Percentiles rank a stretch among this genome's conserved stretches.
These are phyloP conservation scores for Nicotiana benthamiana DNA, from an alignment of 257 asterid species.

Conservation along the genomic window DNA sequence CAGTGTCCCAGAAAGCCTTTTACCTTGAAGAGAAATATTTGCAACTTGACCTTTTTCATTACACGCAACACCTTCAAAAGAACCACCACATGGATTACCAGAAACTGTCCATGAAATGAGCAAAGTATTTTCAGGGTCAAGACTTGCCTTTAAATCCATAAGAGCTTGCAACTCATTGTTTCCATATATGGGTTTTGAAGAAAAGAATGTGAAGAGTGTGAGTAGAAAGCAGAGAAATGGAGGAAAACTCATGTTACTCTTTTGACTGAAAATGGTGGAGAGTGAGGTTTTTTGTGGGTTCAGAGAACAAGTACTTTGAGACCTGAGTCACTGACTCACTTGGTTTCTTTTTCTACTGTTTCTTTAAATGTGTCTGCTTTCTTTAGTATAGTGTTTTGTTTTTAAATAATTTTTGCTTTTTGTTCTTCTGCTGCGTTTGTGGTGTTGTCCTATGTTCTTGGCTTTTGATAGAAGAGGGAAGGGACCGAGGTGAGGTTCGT, in stretches of 20 bases:
- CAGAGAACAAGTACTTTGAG: neutral
- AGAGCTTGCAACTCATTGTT: slow-evolving; percentile 44
- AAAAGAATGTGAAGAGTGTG: slow-evolving; percentile 27
- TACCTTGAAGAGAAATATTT: slow-evolving; percentile 84
- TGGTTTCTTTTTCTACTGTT: neutral
- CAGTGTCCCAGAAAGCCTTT: slow-evolving; percentile 72
- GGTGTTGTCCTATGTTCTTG: slow-evolving; percentile 11
- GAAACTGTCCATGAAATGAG: slow-evolving; percentile 62
- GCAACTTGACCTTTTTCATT: slow-evolving; percentile 63
- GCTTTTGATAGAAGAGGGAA: neutral
- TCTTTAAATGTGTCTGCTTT: neutral
- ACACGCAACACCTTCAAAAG: slow-evolving; percentile 79
- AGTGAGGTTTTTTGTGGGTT: neutral
- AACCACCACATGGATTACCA: slow-evolving; percentile 67
- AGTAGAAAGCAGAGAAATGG: slow-evolving; percentile 16
- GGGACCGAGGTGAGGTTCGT: neutral
- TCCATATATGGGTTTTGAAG: slow-evolving; percentile 20
- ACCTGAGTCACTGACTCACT: neutral
- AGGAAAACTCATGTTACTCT: slow-evolving; percentile 33
- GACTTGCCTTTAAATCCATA: slow-evolving; percentile 59
- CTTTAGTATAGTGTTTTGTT: neutral
- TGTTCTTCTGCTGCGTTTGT: slow-evolving; percentile 11
- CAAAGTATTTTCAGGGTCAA: slow-evolving; percentile 61
- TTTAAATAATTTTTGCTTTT: neutral
- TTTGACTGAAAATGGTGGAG: slow-evolving; percentile 7